Evolutionary conservation across 129 eudicot genomes (phyloP).

Genomic region (Arctium lappa): DNA sequence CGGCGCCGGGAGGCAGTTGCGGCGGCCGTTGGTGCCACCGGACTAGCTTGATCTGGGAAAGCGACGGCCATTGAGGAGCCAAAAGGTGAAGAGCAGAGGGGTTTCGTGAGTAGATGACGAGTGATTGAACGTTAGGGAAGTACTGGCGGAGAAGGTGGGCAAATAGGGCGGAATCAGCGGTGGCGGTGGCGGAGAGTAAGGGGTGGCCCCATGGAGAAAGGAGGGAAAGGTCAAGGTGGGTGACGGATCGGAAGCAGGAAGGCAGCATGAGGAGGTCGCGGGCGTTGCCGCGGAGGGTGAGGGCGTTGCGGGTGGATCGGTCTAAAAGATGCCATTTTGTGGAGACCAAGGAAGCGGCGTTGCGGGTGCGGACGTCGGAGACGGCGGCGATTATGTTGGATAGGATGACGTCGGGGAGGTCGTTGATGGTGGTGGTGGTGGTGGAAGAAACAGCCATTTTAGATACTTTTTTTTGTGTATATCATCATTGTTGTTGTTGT

Average conservation of each 20-base stretch:
- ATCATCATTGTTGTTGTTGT: not conserved
- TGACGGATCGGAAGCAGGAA: conserved; percentile 51
- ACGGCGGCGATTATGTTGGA: conserved; percentile 63
- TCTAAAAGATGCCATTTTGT: conserved; percentile 71
- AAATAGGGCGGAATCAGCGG: conserved; percentile 29
- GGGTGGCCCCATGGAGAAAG: conserved; percentile 93
- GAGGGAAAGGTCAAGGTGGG: conserved; percentile 77
- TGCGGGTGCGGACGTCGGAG: conserved; percentile 69
- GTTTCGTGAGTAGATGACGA: conserved; percentile 57
- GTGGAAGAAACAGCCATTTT: conserved; percentile 18
- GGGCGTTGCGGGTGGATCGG: conserved; percentile 65
- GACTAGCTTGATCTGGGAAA: conserved; percentile 56
- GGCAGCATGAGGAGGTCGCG: conserved; percentile 69
- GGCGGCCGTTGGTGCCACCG: conserved; percentile 93
- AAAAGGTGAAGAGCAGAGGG: conserved; percentile 36
- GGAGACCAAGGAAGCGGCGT: conserved; percentile 70
- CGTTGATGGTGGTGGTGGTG: conserved; percentile 45
- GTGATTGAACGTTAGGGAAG: conserved; percentile 55
- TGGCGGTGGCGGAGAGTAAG: conserved; percentile 26
- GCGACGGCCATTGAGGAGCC: conserved; percentile 44
- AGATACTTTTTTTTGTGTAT: not conserved
- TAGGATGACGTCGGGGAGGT: conserved; percentile 85
- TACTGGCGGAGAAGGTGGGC: conserved; percentile 43
- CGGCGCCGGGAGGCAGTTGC: conserved; percentile 39
- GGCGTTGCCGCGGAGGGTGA: conserved; percentile 89